Conservation (phyloP, 2,329 filamentous ascomycete genomes). For the Neopestalotiopsis rosae region DNA sequence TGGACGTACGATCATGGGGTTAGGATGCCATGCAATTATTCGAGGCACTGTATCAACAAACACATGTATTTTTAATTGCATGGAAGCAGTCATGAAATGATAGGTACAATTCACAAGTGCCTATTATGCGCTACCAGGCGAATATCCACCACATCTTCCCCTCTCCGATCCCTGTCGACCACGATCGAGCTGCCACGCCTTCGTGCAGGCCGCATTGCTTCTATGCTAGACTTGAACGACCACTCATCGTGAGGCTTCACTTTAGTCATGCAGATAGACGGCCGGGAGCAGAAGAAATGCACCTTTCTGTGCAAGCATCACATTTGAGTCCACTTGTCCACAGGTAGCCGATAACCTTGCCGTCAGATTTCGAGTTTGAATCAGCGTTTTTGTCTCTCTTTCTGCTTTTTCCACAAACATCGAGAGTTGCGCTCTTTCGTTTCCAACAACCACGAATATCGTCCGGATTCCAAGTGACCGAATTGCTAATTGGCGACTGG, state of each 20-base stretch:
- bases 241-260: constrained; percentile 17
- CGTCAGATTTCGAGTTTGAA: not conserved
- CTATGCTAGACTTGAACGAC: constrained; percentile 8
- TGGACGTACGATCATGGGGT: no score
- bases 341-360: not conserved
- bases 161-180: constrained; percentile 19
- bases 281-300: constrained; percentile 2
- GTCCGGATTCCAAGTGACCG: not conserved
- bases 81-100: no score
- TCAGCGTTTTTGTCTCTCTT: not conserved
- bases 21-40: no score
- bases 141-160: constrained; percentile 19
- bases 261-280: constrained; percentile 3
- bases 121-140: not conserved
- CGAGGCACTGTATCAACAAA: no score
- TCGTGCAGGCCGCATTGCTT: constrained; percentile 43
- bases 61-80: no score
- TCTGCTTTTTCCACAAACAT: not conserved
- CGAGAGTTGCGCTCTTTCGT: not conserved
- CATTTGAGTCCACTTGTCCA: constrained; percentile 14
- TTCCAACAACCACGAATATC: not conserved
- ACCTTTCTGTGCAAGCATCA: not conserved
- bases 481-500: not conserved
- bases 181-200: constrained; percentile 46
- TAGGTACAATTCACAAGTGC: not conserved